phyloP scores from a whole-genome alignment of 164 flowering plant species.

The Brasenia schreberi region DNA sequence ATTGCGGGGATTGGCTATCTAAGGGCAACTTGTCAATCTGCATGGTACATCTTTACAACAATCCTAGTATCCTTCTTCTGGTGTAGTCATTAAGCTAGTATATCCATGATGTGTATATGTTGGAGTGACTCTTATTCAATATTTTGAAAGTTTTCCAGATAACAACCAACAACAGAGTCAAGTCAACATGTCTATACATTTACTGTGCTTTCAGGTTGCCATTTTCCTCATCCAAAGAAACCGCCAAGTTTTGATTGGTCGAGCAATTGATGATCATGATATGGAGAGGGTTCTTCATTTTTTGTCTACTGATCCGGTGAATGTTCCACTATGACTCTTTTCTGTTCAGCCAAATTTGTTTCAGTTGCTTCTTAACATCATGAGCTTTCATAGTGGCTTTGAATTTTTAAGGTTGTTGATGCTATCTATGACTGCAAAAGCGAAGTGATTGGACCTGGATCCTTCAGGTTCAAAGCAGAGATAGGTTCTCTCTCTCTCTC shows the following conservation, averaged over 20 bases:
- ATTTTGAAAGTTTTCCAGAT: too few species aligned
- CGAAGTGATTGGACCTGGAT: slow-evolving; percentile 99
- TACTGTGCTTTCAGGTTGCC: slow-evolving; percentile 55
- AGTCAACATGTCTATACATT: too few species aligned
- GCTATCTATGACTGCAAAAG: slow-evolving; percentile 95
- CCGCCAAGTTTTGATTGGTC: slow-evolving; percentile 90
- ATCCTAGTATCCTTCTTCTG: too few species aligned
- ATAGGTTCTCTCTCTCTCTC: slow-evolving; percentile 43
- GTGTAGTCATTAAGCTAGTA: too few species aligned
- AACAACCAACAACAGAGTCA: too few species aligned
- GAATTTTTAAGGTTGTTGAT: slow-evolving; percentile 67
- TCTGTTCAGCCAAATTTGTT: neutral
- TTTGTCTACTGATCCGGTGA: slow-evolving; percentile 82
- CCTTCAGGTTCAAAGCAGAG: slow-evolving; percentile 95
- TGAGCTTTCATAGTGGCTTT: neutral
- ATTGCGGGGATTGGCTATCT: too few species aligned
- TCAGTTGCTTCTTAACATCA: too few species aligned
- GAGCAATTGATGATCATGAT: slow-evolving; percentile 96
- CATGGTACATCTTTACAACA: too few species aligned
- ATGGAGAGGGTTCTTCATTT: slow-evolving; percentile 78
- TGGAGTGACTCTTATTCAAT: too few species aligned
- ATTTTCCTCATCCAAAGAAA: slow-evolving; percentile 94
- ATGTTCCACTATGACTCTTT: neutral
- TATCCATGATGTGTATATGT: too few species aligned
- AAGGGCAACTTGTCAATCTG: too few species aligned